These are phyloP conservation scores for Zarea fungicola DNA, from an alignment of 2,329 filamentous ascomycete genomes.

Conservation along the genomic window DNA sequence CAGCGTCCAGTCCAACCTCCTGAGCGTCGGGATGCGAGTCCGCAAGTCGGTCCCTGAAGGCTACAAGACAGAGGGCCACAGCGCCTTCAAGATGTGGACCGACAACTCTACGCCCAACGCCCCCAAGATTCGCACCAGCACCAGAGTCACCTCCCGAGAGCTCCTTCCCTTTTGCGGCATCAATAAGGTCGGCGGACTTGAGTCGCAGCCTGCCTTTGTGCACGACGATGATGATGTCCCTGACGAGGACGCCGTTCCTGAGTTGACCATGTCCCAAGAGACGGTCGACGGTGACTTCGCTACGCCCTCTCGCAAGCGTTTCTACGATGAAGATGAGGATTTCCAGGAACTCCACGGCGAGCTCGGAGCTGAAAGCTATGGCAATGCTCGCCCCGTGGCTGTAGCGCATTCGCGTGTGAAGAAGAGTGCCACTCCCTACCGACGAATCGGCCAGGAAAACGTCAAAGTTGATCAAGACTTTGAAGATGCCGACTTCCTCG, in stretches of 20 bases:
- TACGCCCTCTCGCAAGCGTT: slow-evolving; percentile 40
- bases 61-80: slow-evolving; percentile 67
- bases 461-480: slow-evolving; percentile 50
- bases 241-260: slow-evolving; percentile 37
- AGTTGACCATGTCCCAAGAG: slow-evolving; percentile 52
- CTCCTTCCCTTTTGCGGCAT: slow-evolving; percentile 77
- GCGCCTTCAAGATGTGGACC: slow-evolving; percentile 48
- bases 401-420: slow-evolving; percentile 34
- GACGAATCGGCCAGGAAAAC: slow-evolving; percentile 42
- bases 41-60: slow-evolving; percentile 91
- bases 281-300: slow-evolving; percentile 36
- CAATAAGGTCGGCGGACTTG: slow-evolving; percentile 66
- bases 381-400: slow-evolving; percentile 43
- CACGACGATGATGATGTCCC: slow-evolving; percentile 23
- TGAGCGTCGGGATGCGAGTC: slow-evolving; percentile 89
- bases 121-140: slow-evolving; percentile 14
- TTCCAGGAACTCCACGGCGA: slow-evolving; percentile 31
- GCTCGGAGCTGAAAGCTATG: slow-evolving; percentile 34
- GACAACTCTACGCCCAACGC: slow-evolving; percentile 24
- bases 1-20: slow-evolving; percentile 72
- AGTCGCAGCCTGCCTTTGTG: slow-evolving; percentile 47
- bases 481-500: slow-evolving; percentile 63
- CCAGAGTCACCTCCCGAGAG: slow-evolving; percentile 45
- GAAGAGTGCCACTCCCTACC: slow-evolving; percentile 21
- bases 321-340: slow-evolving; percentile 40